Base-by-base conservation (phyloP, 441 rosid species). In the Brassica balearica region DNA sequence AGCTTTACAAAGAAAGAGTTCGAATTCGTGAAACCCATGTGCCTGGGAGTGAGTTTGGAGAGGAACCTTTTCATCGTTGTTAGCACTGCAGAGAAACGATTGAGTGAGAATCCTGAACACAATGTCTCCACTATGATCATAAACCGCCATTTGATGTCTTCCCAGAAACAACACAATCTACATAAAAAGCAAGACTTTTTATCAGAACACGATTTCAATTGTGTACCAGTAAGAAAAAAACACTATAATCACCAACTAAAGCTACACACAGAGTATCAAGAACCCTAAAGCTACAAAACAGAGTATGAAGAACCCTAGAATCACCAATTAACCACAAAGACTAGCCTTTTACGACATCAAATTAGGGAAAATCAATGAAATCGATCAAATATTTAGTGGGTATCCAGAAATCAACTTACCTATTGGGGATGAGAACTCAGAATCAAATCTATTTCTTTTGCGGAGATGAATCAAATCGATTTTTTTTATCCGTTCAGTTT, bases 131-230 rank as follows among this genome's bases (percentile, higher is more conserved):
- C 8, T 69, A 0, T 65, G 23, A 55, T 74, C 71, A 74, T 74
- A 53, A 15, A 65, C 77, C 1, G 71, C 77, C 77, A 74, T 74
- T 9, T 74, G 23, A 22, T 22, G 23, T 34, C 15, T 55, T 32
- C 15, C 1, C 53, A 63, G 68, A 2, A 14, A 1, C 67, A 48
- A 69, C 29, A 68, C 67, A 69, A 69, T 74, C 82, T 80, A 8
- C 76, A 43, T 19, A 71, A 2, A 27, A 71, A 2, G 20, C 6
- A 1, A 34, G 23, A 32, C 1, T 2, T 11, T 23, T 10, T 9
- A 48, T 73, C 6, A 60, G 25, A 3, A 61, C 58, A 22, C 23
- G 23, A 22, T 22, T 22, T 22, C 23, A 22, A 27, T 27, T 3
- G 32, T 27, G 32, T 27, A 27, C 32, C 32, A 27, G 32, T 27